Evolutionary conservation across 2,329 filamentous ascomycete genomes (phyloP), one percentile per base, ranked within the genome.

Genomic region (Madurella mycetomatis): DNA sequence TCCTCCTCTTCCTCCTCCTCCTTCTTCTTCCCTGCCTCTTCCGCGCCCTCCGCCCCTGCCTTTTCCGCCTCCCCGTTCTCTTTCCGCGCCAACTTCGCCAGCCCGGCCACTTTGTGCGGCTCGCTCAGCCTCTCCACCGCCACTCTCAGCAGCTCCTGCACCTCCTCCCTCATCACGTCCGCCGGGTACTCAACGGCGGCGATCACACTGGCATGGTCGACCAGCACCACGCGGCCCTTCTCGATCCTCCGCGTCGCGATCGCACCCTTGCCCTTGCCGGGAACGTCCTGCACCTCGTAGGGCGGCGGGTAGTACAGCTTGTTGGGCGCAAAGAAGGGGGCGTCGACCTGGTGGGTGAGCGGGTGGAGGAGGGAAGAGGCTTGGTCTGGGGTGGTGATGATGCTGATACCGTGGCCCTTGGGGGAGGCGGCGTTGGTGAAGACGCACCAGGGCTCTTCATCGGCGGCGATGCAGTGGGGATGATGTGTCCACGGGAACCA

Each of bases 311-410:
- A 18, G 19, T 46, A 30, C 4, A 49, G 16, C 34, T 53, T 56
- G 1, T 49, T 39, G 8, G 54, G 49, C 16, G 47, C 53, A n/a
- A 55, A 55, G 44, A 56, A 61, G 3, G 55, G 46, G 5, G 40
- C 32, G 40, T 43, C 43, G 43, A 62, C 50, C 1, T 59, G 54
- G 34, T 65, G 62, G 17, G 64, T 57, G 7, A 69, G 49, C 41
- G 65, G 62, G 18, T 64, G 54, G 15, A 67, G 49, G 9, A 59
- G 60, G 40, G 53, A 54, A 0, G 70, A 65, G 1, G 70, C 67
- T 19, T 61, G 63, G 49, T 69, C 67, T 1, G 71, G 70, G 0
- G 67, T 72, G 8, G 69, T 67, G 55, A 71, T 64, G 46, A 72
- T 60, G 58, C 69, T 71, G 50, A 72, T 56, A 31, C 68, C 68